Percentiles rank a stretch among this genome's conserved stretches.
These are phyloP conservation scores for Gonium pectorale DNA, from an alignment of 139 green algal genomes.

Conservation along the genomic window DNA sequence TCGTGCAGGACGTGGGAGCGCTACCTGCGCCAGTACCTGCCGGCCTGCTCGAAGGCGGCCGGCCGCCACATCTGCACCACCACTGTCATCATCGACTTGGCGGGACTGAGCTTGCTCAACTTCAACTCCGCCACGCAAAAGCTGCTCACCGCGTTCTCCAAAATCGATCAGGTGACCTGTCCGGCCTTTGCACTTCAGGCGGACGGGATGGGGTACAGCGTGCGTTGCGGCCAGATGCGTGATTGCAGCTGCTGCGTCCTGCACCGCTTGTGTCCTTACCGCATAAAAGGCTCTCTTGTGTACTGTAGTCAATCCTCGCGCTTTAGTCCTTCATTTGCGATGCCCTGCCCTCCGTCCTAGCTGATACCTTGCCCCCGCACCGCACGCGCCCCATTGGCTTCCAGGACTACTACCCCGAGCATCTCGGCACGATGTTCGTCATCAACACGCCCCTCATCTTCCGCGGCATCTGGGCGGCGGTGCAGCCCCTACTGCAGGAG, in stretches of 20 bases:
- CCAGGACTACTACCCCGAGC: conserved; percentile 75
- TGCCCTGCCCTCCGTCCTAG: background rate
- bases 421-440: conserved; percentile 57
- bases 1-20: conserved; percentile 66
- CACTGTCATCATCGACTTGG: conserved; percentile 63
- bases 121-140: conserved; percentile 50
- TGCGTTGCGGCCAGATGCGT: too few species aligned
- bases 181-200: too few species aligned
- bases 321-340: background rate
- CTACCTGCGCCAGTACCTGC: conserved; percentile 43
- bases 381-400: too few species aligned
- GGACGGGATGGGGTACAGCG: background rate
- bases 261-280: too few species aligned
- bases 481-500: conserved; percentile 65
- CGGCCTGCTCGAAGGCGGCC: conserved; percentile 46
- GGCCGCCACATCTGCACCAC: conserved; percentile 51
- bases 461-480: conserved; percentile 31
- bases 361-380: background rate
- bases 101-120: conserved; percentile 52
- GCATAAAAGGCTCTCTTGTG: too few species aligned
- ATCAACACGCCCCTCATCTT: conserved; percentile 67
- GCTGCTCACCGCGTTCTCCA: conserved; percentile 52
- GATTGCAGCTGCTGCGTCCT: too few species aligned
- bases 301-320: background rate
- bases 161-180: conserved; percentile 64